A percentile compares a stretch with the other conserved stretches of the same genome.
Evolutionary conservation across 2,329 filamentous ascomycete genomes (phyloP).

Genomic region (Hypoxylon rubiginosum): DNA sequence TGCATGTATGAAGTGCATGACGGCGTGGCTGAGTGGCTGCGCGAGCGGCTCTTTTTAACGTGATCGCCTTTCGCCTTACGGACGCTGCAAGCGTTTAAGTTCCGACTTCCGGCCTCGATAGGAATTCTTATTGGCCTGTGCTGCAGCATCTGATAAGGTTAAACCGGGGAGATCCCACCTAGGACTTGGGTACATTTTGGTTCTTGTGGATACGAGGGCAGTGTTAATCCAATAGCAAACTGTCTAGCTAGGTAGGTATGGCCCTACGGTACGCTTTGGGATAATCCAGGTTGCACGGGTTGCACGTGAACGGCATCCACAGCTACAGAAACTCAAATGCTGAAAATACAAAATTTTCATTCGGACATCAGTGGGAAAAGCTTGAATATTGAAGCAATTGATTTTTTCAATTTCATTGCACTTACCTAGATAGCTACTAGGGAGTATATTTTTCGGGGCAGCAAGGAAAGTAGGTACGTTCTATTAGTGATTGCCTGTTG

Average conservation of each 20-base stretch:
- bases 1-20: neutral
- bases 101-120: slow-evolving; percentile 29
- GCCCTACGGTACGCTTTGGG: neutral
- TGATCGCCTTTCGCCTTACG: slow-evolving; percentile 32
- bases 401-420: neutral
- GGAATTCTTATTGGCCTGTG: slow-evolving; percentile 29
- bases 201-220: slow-evolving; percentile 4
- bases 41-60: slow-evolving; percentile 29
- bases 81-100: slow-evolving; percentile 27
- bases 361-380: neutral
- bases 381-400: neutral
- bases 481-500: neutral
- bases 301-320: neutral
- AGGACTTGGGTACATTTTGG: slow-evolving; percentile 5
- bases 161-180: slow-evolving; percentile 26
- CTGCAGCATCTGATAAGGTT: slow-evolving; percentile 42
- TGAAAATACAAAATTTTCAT: neutral
- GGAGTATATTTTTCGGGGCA: no score
- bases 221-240: slow-evolving; percentile 1
- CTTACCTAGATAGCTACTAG: neutral
- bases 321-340: neutral
- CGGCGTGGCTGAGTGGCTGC: neutral
- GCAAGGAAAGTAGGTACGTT: neutral
- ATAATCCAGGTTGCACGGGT: neutral
- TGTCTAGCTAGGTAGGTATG: no score